Evolutionary conservation across 768 basidiomycete genomes (phyloP).

Genomic region (Hypsizygus marmoreus): DNA sequence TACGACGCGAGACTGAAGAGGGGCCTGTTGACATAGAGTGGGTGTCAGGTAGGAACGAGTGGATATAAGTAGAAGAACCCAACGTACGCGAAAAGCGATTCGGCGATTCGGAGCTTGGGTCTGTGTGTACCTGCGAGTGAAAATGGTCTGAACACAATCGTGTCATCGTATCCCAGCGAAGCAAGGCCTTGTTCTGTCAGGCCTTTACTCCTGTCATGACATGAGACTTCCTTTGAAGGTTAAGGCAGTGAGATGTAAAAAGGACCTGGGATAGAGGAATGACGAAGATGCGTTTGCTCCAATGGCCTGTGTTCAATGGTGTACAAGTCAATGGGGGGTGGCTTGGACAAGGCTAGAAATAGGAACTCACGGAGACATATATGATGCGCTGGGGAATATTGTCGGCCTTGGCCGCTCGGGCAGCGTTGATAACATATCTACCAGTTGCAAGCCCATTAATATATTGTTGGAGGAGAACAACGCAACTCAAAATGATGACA

Average conservation of each 20-base stretch:
- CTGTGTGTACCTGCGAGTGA: constrained; percentile 52
- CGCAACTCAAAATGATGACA: neutral
- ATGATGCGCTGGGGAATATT: constrained; percentile 60
- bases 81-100: constrained; percentile 47
- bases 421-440: constrained; percentile 75
- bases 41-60: neutral
- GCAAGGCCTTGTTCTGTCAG: constrained; percentile 72
- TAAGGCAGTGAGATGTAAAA: neutral
- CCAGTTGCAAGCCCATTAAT: neutral
- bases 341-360: neutral
- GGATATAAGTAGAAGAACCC: neutral
- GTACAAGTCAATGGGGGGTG: neutral
- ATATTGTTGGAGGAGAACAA: neutral
- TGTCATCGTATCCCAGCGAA: constrained; percentile 66
- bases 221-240: constrained; percentile 4
- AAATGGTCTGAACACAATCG: constrained; percentile 69
- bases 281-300: constrained; percentile 51
- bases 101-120: constrained; percentile 36
- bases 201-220: constrained; percentile 62
- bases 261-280: constrained; percentile 54
- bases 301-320: constrained; percentile 32
- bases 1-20: constrained; percentile 38
- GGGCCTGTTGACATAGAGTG: constrained; percentile 25
- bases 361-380: constrained; percentile 63
- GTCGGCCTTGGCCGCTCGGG: constrained; percentile 58